Evolutionary conservation across 495 filamentous ascomycete genomes (phyloP).

Genomic region (Aspergillus affinis): DNA sequence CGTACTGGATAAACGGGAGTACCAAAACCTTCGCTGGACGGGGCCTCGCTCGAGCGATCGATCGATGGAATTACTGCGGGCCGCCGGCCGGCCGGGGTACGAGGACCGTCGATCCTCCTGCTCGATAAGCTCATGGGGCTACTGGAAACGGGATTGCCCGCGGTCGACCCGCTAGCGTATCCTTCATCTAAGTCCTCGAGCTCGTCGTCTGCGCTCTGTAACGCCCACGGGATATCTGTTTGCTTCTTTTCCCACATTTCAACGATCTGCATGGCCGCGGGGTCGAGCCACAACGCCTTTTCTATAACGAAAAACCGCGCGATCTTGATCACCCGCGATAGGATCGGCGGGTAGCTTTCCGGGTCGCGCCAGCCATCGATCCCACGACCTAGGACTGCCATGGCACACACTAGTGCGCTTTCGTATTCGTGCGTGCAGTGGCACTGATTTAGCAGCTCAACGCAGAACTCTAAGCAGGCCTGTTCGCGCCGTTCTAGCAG

Average conservation of each 20-base stretch:
- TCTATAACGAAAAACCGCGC: constrained; percentile 14
- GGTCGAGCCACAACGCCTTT: constrained; percentile 13
- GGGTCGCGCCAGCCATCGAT: constrained; percentile 1
- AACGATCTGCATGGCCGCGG: background rate
- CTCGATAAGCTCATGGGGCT: too few relatives aligned
- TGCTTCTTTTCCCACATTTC: background rate
- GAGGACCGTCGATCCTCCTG: too few relatives aligned
- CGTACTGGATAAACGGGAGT: too few relatives aligned
- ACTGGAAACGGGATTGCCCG: background rate
- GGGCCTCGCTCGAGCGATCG: too few relatives aligned
- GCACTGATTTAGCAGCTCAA: constrained; percentile 19
- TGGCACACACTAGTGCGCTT: constrained; percentile 13
- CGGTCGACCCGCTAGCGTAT: background rate
- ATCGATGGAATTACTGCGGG: too few relatives aligned
- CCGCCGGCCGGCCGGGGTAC: too few relatives aligned
- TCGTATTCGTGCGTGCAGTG: constrained; percentile 7
- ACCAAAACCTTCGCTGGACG: too few relatives aligned
- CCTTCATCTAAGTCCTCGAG: background rate
- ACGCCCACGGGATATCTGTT: background rate
- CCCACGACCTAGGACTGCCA: constrained; percentile 6
- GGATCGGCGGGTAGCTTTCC: constrained; percentile 6
- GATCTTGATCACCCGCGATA: constrained; percentile 14
- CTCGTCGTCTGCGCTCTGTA: background rate
- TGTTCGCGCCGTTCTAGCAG: background rate
- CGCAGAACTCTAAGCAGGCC: constrained; percentile 15